These are phyloP conservation scores for Aegilops sharonensis DNA, from an alignment of 176 grass and related monocot species.

Conservation along the genomic window DNA sequence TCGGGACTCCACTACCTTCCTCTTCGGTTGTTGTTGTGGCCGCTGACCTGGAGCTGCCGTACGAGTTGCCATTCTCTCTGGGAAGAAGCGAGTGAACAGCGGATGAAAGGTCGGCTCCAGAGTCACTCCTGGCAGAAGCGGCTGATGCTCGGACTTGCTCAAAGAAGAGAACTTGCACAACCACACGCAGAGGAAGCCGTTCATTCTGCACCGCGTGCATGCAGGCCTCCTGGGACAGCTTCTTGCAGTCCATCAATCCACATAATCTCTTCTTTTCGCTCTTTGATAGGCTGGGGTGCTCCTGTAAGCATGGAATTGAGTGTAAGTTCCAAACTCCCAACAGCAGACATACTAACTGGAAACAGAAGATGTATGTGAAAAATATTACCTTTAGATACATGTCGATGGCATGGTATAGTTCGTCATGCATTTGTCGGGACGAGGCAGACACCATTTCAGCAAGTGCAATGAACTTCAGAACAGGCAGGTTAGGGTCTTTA, in stretches of 20 bases:
- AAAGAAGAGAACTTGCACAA: slow-evolving; percentile 97
- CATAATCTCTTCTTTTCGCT: slow-evolving; percentile 90
- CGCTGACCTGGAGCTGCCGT: slow-evolving; percentile 85
- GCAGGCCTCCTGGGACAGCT: slow-evolving; percentile 74
- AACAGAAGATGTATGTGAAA: not conserved
- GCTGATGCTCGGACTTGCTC: slow-evolving; percentile 56
- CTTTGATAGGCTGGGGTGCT: slow-evolving; percentile 82
- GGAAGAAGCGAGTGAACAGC: slow-evolving; percentile 53
- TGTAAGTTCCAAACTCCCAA: slow-evolving; percentile 8
- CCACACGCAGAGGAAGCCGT: slow-evolving; percentile 82
- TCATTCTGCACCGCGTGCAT: slow-evolving; percentile 95
- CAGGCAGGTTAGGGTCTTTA: slow-evolving; percentile 77
- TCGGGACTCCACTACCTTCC: slow-evolving; percentile 55
- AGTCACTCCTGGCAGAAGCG: slow-evolving; percentile 27
- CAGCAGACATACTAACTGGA: not conserved
- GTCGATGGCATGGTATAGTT: slow-evolving; percentile 88
- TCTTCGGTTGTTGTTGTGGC: slow-evolving; percentile 77
- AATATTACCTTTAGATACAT: slow-evolving; percentile 89
- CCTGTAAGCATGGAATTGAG: slow-evolving; percentile 39
- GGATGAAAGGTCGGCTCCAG: slow-evolving; percentile 38
- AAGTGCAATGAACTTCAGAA: slow-evolving; percentile 73
- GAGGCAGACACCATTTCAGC: slow-evolving; percentile 63
- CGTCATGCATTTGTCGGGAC: slow-evolving; percentile 70
- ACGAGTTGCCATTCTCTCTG: slow-evolving; percentile 75
- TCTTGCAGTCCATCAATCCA: slow-evolving; percentile 90